Base-by-base conservation (phyloP, 768 basidiomycete species). In the Dioszegia hungarica region DNA sequence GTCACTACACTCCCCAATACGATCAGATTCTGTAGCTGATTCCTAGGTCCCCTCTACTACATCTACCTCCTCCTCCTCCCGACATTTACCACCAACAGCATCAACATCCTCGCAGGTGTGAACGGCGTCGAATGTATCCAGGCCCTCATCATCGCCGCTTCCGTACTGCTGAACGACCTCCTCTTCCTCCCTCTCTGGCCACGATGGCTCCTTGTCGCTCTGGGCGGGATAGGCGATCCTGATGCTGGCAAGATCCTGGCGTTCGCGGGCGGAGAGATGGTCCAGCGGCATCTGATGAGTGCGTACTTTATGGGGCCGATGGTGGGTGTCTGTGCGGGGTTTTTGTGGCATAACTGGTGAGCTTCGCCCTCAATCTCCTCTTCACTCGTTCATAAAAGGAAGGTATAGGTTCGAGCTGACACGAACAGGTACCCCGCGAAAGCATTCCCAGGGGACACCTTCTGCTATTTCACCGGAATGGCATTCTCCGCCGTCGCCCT, bases 401-500 rank as follows among this genome's bases (percentile, higher is more conserved):
- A 17, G 10, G 15, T 5, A 37, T 34, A 36, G 25, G 1, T 34
- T n/a, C n/a, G n/a, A n/a, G 25, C 24, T 25, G 33, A 33, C 25
- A 14, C n/a, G 15, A 17, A 12, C 67, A 97, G 94, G 92, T 98
- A 94, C 74, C 95, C 95, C 5, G 92, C 95, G 10, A 82, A 87
- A 20, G 90, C 84, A 0, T 99, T 98, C 72, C 89, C 92, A 0
- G 95, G 95, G 2, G 95, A 99, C 74, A 99, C 95, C 3, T 81
- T 99, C 28, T 99, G 95, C 76, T 99, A 99, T 78, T 85, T 97
- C 37, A 85, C 91, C 0, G 95, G 95, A 58, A 99, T 99, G 95
- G 90, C 95, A 3, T 98, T 99, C 74, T 87, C 95, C 0, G 93
- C 95, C 9, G 92, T 94, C 29, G 93, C 91, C 22, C 97, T 99